phyloP scores from a whole-genome alignment of 352 stramenopile genomes.

The Globisporangium apiculatum region DNA sequence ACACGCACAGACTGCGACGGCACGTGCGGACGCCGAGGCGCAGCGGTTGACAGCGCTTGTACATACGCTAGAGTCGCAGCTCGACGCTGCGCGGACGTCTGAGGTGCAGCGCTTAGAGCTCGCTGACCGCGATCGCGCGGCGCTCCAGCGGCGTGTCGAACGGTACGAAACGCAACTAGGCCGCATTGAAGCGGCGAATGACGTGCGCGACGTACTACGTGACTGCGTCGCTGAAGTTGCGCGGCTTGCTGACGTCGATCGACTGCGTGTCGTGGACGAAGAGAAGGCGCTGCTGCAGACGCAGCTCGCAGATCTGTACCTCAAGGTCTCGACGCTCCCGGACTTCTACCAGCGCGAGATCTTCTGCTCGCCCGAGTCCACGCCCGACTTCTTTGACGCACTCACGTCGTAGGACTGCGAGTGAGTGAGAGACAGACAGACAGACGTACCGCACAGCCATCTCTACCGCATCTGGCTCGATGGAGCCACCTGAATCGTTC shows the following conservation, averaged over 20 bases:
- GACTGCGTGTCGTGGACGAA: conserved; percentile 43
- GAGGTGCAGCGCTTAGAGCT: conserved; percentile 17
- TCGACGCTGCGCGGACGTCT: conserved; percentile 17
- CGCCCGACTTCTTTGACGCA: conserved; percentile 72
- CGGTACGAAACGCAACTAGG: conserved; percentile 59
- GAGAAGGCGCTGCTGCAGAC: conserved; percentile 69
- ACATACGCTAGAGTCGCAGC: conserved; percentile 12
- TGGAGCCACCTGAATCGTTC: too few species aligned
- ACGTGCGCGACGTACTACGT: conserved; percentile 49
- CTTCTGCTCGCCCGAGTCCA: conserved; percentile 70
- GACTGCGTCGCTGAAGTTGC: conserved; percentile 53
- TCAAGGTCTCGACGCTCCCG: conserved; percentile 79
- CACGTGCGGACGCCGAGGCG: conserved; percentile 7
- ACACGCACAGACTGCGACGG: conserved; percentile 17
- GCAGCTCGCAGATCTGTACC: conserved; percentile 58
- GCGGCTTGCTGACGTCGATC: conserved; percentile 50
- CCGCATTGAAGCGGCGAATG: conserved; percentile 26
- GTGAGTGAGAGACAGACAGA: neutral
- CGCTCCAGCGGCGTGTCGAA: conserved; percentile 33
- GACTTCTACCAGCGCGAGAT: conserved; percentile 85
- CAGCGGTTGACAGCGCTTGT: conserved; percentile 17
- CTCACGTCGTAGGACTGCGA: conserved; percentile 32
- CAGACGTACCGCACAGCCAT: neutral
- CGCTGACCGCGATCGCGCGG: conserved; percentile 24
- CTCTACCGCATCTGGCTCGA: too few species aligned